phyloP scores from a whole-genome alignment of 192 early-diverging fungal species.

The Rhizophagus sp. region DNA sequence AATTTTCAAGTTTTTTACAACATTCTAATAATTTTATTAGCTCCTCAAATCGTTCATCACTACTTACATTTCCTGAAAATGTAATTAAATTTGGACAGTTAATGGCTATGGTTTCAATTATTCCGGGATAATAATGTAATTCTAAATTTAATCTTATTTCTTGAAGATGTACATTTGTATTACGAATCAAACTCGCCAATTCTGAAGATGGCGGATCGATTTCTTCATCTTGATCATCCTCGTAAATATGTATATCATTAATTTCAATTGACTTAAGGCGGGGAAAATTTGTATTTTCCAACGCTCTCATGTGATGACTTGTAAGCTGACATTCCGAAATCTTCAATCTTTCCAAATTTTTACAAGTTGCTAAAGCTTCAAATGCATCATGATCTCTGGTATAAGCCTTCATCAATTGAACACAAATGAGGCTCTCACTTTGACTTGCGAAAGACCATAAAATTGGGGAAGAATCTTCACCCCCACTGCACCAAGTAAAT shows the following conservation, averaged over 20 bases:
- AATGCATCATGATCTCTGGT: background rate
- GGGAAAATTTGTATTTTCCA: background rate
- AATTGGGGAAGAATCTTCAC: background rate
- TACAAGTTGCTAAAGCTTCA: constrained; percentile 7
- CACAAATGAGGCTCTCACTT: background rate
- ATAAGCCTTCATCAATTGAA: constrained; percentile 2
- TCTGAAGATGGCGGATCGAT: background rate
- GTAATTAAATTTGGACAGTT: constrained; percentile 8
- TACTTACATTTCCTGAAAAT: constrained; percentile 9
- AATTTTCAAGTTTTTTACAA: constrained; percentile 3
- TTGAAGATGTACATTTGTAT: background rate
- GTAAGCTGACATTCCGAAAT: background rate
- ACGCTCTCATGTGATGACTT: background rate
- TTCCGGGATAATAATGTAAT: constrained; percentile 16
- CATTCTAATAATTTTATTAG: constrained; percentile 9
- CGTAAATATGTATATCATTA: background rate
- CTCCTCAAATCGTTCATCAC: constrained; percentile 4
- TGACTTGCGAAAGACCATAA: background rate
- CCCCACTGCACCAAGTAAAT: background rate
- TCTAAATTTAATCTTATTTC: constrained; percentile 20
- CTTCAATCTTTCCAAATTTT: background rate
- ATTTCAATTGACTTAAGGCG: constrained; percentile 2
- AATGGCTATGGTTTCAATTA: background rate
- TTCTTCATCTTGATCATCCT: background rate
- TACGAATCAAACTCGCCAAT: background rate